Evolutionary conservation across 257 asterid genomes (phyloP), one percentile per base, ranked within the genome.

Genomic region (Fraxinus pennsylvanica): DNA sequence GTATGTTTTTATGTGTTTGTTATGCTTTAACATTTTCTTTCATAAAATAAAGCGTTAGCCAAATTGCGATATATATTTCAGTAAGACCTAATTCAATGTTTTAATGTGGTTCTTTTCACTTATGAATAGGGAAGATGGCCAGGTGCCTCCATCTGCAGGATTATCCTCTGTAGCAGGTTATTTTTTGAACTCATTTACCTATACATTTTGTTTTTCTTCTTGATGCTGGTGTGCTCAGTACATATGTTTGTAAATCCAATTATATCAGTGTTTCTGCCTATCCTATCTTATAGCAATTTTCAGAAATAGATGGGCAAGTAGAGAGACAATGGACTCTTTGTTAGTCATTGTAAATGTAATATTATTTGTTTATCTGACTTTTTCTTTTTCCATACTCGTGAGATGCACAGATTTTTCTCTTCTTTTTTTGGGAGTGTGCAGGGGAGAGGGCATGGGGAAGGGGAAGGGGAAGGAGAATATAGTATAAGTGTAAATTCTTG

Each of bases 121-220:
- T 78, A 17, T 80, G 78, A 71, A 76, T 79, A 87, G 97, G 71
- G 93, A 86, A 74, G 86, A 82, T 57, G 83, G 82, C 66, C 85
- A 79, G 68, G 86, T 77, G 86, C 85, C 86, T 74, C 76, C 92
- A 41, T 81, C 88, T 66, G 92, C 85, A 80, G 84, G 82, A 84
- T 59, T 85, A 72, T 43, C 92, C 70, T 71, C 91, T 0, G 78
- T 91, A 47, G 86, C 97, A 91, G 97, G 98, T 91, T 82, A 80
- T 80, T 81, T 74, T 75, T 57, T 50, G 29, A 65, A 38, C 65
- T 70, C 75, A n/a, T 71, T 59, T 17, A 0, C 73, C 35, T 2
- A 30, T 33, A 0, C 19, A 6, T 38, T 77, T 68, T 4, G 78
- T 19, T 67, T 79, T 43, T 41, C 52, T 80, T 59, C 15, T 71